Conservation (phyloP, 495 filamentous ascomycete genomes). For the Neurospora sp. region DNA sequence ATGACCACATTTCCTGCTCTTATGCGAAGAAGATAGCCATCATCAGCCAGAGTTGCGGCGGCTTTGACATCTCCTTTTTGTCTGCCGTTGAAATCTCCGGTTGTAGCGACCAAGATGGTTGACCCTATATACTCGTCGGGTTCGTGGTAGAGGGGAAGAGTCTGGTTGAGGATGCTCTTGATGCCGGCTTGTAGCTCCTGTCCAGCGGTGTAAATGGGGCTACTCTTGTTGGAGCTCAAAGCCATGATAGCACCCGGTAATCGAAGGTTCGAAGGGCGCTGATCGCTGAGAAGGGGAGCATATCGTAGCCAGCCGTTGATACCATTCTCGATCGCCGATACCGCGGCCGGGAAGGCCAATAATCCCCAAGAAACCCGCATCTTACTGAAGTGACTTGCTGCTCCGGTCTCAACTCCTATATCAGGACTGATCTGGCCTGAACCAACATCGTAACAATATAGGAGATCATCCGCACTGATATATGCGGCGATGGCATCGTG, state of each 20-base stretch:
- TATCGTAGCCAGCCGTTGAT: conserved; percentile 57
- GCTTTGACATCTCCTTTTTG: conserved; percentile 8
- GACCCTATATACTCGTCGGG: conserved; percentile 13
- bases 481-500: not conserved
- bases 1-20: conserved; percentile 41
- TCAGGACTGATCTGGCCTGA: not conserved
- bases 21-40: conserved; percentile 53
- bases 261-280: conserved; percentile 3
- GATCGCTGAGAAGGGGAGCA: conserved; percentile 37
- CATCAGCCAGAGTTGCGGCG: conserved; percentile 41
- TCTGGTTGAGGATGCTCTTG: conserved; percentile 39
- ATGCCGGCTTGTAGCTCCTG: conserved; percentile 51
- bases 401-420: not conserved
- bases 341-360: conserved; percentile 16
- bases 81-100: conserved; percentile 35
- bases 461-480: not conserved
- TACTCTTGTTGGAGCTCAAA: conserved; percentile 40
- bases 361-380: conserved; percentile 26
- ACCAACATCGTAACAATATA: not conserved
- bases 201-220: conserved; percentile 48
- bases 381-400: not conserved
- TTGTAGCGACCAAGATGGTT: conserved; percentile 48
- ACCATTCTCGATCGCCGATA: conserved; percentile 46
- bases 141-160: conserved; percentile 24
- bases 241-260: conserved; percentile 43